Evolutionary conservation across 2,329 filamentous ascomycete genomes (phyloP).

Genomic region (Colletotrichum navitas): DNA sequence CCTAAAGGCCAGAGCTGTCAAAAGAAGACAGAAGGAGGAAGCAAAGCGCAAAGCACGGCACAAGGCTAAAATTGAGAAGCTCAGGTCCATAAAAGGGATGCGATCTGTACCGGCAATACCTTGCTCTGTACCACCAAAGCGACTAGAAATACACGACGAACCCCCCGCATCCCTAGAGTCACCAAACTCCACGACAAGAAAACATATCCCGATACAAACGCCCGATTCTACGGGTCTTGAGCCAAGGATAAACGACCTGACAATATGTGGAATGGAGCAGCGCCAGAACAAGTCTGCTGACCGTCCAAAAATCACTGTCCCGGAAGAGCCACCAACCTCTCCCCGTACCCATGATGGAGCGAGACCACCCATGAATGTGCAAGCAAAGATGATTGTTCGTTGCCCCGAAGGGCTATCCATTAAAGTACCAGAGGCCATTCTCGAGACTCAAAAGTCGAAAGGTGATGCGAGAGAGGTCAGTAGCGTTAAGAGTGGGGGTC

Average conservation of each 20-base stretch:
- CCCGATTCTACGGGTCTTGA: background rate
- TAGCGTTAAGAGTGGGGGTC: constrained; percentile 42
- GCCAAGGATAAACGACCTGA: background rate
- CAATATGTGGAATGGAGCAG: background rate
- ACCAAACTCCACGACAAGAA: constrained; percentile 48
- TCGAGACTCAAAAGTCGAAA: background rate
- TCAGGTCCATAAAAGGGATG: background rate
- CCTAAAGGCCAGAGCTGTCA: constrained; percentile 53
- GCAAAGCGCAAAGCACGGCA: constrained; percentile 53
- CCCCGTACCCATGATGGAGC: background rate
- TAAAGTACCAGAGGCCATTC: background rate
- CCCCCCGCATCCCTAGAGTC: constrained; percentile 48
- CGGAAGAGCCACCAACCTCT: background rate
- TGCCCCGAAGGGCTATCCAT: background rate
- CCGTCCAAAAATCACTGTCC: background rate
- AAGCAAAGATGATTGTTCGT: background rate
- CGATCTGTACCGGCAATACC: background rate
- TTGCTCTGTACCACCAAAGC: background rate
- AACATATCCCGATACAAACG: constrained; percentile 44
- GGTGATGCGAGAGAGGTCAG: background rate
- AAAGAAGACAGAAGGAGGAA: constrained; percentile 47
- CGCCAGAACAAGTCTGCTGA: background rate
- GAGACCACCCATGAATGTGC: background rate
- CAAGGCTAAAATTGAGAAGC: constrained; percentile 51
- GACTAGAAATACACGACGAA: background rate